These are phyloP conservation scores for Leccinum subtestaceum DNA, from an alignment of 768 basidiomycete species.

Conservation along the genomic window DNA sequence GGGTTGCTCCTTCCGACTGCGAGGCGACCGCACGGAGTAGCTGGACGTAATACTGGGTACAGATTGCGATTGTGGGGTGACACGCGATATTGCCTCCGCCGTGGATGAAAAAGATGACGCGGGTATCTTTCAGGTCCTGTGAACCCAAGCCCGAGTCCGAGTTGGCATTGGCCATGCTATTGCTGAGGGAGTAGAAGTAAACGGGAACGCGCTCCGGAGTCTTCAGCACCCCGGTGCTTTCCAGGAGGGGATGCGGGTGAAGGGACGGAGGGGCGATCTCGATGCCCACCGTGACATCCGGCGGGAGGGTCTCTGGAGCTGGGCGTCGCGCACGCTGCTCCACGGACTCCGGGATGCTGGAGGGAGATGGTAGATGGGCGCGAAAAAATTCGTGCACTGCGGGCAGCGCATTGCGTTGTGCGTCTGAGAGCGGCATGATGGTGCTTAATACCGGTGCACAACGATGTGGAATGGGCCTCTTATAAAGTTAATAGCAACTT, in stretches of 20 bases:
- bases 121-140: neutral
- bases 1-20: neutral
- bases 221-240: constrained; percentile 1
- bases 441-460: neutral
- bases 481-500: too few relatives aligned
- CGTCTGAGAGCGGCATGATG: constrained; percentile 15
- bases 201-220: constrained; percentile 20
- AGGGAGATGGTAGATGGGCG: neutral
- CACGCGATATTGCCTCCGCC: constrained; percentile 20
- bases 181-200: constrained; percentile 16
- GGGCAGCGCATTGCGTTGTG: constrained; percentile 13
- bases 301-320: neutral
- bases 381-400: neutral
- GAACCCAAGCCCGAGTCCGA: neutral
- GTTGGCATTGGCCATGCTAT: neutral
- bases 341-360: neutral
- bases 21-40: constrained; percentile 12
- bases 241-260: neutral
- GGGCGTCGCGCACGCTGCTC: constrained; percentile 13
- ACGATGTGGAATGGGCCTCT: neutral
- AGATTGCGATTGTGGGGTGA: constrained; percentile 12
- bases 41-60: constrained; percentile 2
- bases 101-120: constrained; percentile 25
- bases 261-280: constrained; percentile 19
- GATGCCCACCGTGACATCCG: constrained; percentile 10